These are phyloP conservation scores for Mortierella hygrophila DNA, from an alignment of 192 early-diverging fungal species.

Conservation along the genomic window DNA sequence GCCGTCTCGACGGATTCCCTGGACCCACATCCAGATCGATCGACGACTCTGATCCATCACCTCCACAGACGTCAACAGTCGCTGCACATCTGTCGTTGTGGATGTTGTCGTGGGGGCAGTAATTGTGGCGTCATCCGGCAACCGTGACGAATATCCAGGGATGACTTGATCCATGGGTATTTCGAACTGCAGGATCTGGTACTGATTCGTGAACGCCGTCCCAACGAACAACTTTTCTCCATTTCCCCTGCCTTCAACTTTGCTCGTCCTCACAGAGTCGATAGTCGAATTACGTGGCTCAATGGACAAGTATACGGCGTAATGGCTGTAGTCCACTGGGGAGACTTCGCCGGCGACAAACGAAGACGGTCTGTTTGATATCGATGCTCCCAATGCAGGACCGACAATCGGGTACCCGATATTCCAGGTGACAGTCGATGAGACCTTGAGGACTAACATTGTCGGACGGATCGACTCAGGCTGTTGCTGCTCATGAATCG, in stretches of 20 bases:
- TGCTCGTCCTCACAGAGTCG: neutral
- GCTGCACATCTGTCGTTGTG: neutral
- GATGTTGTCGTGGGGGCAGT: neutral
- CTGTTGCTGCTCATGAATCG: neutral
- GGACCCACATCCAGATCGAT: slow-evolving; percentile 39
- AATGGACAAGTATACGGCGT: slow-evolving; percentile 27
- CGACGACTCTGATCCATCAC: neutral
- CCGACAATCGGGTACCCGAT: slow-evolving; percentile 24
- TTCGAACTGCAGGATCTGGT: slow-evolving; percentile 25
- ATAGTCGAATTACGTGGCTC: neutral
- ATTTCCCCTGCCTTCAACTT: neutral
- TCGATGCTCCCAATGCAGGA: neutral
- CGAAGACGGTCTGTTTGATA: neutral
- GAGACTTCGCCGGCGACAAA: neutral
- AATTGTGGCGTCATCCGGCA: neutral
- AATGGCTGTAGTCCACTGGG: slow-evolving; percentile 33
- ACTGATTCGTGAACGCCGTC: slow-evolving; percentile 34
- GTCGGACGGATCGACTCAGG: neutral
- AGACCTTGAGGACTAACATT: neutral
- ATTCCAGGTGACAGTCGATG: slow-evolving; percentile 29
- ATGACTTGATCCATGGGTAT: neutral
- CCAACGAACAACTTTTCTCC: slow-evolving; percentile 24
- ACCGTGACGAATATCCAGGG: neutral
- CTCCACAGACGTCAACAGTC: neutral
- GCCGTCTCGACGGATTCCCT: slow-evolving; percentile 40